Base-by-base conservation (phyloP, 371 early-diverging fungal genomes). In the Basidiobolus meristosporus region DNA sequence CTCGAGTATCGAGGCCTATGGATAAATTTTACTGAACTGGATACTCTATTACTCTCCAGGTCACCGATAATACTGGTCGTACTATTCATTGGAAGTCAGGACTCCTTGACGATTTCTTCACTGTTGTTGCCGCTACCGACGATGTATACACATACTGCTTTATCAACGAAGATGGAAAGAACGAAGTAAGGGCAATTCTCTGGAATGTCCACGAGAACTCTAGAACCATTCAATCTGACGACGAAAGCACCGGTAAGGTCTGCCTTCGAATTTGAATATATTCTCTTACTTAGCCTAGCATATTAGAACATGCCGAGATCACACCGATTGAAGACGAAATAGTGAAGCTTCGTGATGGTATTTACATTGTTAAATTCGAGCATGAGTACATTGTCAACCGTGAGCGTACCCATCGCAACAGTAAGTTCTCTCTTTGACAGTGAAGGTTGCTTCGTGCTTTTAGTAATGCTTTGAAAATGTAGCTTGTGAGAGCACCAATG, bases 401-500 rank as follows among this genome's bases (percentile, higher is more conserved):
- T 42, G 84, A 83, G 54, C 59, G 59, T 23, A 59, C 57, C 36
- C 81, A 83, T 40, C 63, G 77, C 38, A 58, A 70, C 43, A 79
- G 82, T 79, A 70, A 57, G 73, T 57, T 20, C 1, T 7, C 20
- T 18, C 10, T 39, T 32, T 10, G 17, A 23, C 14, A 12, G 21
- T 14, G 39, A 7, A 15, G 15, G 1, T 26, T 16, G 22, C 23
- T n/a, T 38, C 26, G 19, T 10, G 29, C 3, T 33, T 20, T 10
- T 38, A 11, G 36, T 17, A 4, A 35, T 5, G 2, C 10, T 20
- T 20, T 51, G 9, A 22, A n/a, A 22, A 39, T 30, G 9, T 55
- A 80, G 81, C 82, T 50, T 76, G 73, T 45, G 75, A 79, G 53
- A 69, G 68, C 52, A 77, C 78, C n/a, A 76, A 81, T 49, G 47